Evolutionary conservation across 2,329 filamentous ascomycete species (phyloP), one percentile per base, ranked within the genome.

Genomic region (Lachnellula hyalina): DNA sequence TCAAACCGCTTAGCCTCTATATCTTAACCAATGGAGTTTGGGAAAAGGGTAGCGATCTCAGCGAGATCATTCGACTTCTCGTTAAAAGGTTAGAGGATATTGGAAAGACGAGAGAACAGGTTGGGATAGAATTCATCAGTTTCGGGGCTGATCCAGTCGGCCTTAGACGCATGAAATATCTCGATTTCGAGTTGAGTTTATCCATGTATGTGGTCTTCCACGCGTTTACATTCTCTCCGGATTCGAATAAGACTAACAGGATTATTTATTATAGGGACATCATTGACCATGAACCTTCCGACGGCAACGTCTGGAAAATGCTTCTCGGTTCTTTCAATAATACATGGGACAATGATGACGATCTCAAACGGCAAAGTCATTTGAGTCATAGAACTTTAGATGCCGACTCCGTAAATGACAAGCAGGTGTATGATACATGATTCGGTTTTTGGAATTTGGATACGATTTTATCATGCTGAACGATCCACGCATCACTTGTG

Each of bases 81-180:
- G 52, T 61, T n/a, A n/a, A 28, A 6, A 48, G 41, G 15, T 36
- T 61, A 17, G 25, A 23, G 1, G 21, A 52, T 6, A 12, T 51
- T 9, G 34, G 19, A 7, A 53, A 21, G n/a, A 19, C 19, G 19
- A 28, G 14, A 9, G 34, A 23, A 15, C 57, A 62, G 25, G 49
- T 63, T 25, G 58, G 61, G 1, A 57, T 63, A 9, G 54, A 63
- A 42, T 63, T 63, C 25, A 62, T 63, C 11, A 55, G 51, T 28
- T 63, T 62, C 35, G 61, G 60, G 1, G 45, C 58, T 12, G 36
- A 61, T 46, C 1, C 19, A 2, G 23, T 12, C 1, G 51, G 50
- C 1, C 48, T 59, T 2, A 25, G 48, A 23, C 36, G 54, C 5
- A 12, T 63, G 19, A 11, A 47, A n/a, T 2, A 34, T 15, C 32